Percentiles rank a stretch among this genome's conserved stretches.
These are phyloP conservation scores for Populus deltoides DNA, from an alignment of 345 rosid species.

Conservation along the genomic window DNA sequence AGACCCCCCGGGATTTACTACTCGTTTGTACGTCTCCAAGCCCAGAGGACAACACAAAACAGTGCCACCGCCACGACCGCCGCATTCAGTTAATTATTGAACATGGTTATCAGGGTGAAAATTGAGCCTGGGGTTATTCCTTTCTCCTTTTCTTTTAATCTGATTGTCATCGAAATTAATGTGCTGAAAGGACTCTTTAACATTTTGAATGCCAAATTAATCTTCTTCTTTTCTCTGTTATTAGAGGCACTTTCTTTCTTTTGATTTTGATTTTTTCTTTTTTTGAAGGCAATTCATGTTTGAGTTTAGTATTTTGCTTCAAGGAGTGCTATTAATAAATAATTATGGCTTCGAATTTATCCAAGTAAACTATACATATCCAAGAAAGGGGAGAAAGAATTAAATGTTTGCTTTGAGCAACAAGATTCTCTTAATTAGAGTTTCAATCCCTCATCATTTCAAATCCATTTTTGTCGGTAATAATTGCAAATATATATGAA, in stretches of 20 bases:
- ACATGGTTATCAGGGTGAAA: too few relatives aligned
- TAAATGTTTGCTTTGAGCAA: too few relatives aligned
- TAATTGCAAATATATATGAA: too few relatives aligned
- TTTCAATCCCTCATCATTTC: too few relatives aligned
- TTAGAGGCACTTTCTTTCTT: not conserved
- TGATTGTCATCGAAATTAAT: not conserved
- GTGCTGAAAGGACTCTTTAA: not conserved
- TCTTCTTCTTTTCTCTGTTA: not conserved
- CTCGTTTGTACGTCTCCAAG: conserved; percentile 30
- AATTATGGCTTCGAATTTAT: too few relatives aligned
- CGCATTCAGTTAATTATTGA: not conserved
- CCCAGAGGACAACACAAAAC: not conserved
- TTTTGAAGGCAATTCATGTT: not conserved
- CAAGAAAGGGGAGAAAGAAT: too few relatives aligned
- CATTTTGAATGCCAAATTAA: not conserved
- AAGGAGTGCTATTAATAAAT: too few relatives aligned
- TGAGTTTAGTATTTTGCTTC: too few relatives aligned
- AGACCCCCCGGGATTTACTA: conserved; percentile 30
- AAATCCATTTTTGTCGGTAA: too few relatives aligned
- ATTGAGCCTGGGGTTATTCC: not conserved
- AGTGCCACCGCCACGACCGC: not conserved
- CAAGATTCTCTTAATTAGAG: too few relatives aligned
- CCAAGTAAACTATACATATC: too few relatives aligned
- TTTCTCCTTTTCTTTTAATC: not conserved
- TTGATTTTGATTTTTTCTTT: too few relatives aligned